Evolutionary conservation across 1,284 basidiomycete species (phyloP).

Genomic region (Tylopilus sp.): DNA sequence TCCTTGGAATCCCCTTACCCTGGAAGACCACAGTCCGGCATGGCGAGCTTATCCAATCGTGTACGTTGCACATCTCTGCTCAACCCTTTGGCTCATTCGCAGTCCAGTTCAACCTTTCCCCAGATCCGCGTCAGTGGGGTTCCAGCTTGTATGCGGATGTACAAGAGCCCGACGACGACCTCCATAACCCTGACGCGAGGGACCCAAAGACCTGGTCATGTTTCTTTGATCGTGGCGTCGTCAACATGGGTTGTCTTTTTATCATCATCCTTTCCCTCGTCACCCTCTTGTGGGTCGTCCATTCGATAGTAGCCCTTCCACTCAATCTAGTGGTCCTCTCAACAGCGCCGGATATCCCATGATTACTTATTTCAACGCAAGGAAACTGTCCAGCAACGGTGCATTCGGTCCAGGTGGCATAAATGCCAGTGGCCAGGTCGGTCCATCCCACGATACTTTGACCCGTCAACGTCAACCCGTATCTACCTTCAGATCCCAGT

Average conservation of each 20-base stretch:
- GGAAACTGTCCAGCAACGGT: constrained; percentile 34
- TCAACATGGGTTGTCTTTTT: constrained; percentile 63
- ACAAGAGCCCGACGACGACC: constrained; percentile 51
- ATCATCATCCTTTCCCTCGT: constrained; percentile 48
- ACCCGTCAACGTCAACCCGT: constrained; percentile 29
- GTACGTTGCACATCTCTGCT: constrained; percentile 11
- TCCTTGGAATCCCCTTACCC: constrained; percentile 30
- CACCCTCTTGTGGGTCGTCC: constrained; percentile 46
- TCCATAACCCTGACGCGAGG: constrained; percentile 50
- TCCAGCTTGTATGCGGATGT: constrained; percentile 45
- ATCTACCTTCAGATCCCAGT: constrained; percentile 40
- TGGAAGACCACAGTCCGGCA: constrained; percentile 14
- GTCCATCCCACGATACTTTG: constrained; percentile 1
- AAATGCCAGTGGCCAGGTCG: constrained; percentile 68
- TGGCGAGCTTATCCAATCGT: constrained; percentile 19
- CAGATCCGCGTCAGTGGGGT: constrained; percentile 54
- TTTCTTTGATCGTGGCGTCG: constrained; percentile 48
- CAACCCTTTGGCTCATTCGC: constrained; percentile 2
- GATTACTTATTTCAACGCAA: constrained; percentile 45
- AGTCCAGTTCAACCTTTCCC: constrained; percentile 46
- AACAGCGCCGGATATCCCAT: constrained; percentile 54
- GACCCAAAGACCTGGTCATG: constrained; percentile 23
- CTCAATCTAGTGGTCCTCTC: neutral
- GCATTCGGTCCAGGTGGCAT: constrained; percentile 71
- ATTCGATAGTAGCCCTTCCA: constrained; percentile 4